A percentile compares a stretch with the other conserved stretches of the same genome.
phyloP scores from a whole-genome alignment of 2,329 filamentous ascomycete genomes.

The Metarhizium brunneum region DNA sequence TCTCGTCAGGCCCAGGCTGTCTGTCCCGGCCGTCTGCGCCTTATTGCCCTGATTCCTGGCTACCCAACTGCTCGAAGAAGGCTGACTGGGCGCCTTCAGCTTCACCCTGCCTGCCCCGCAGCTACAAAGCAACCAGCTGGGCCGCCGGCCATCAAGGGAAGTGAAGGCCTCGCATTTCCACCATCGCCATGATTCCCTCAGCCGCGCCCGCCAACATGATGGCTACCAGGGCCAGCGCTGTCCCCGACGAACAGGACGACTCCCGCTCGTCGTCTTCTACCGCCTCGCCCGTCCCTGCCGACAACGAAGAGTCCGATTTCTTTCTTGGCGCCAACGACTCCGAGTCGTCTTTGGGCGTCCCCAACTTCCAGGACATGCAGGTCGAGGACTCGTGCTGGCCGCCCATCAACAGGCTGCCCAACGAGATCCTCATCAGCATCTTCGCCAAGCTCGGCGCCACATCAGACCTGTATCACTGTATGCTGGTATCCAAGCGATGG shows the following conservation, averaged over 20 bases:
- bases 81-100: conserved; percentile 3
- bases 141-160: background rate
- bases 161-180: background rate
- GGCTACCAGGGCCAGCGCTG: conserved; percentile 10
- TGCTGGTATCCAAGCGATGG: conserved; percentile 94
- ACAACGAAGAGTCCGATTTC: conserved; percentile 90
- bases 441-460: conserved; percentile 75
- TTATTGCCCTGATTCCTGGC: background rate
- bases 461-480: conserved; percentile 72
- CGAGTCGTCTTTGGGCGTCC: conserved; percentile 78
- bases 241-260: conserved; percentile 34
- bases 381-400: conserved; percentile 59
- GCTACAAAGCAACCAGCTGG: background rate
- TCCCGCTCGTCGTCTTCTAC: conserved; percentile 58
- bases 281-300: conserved; percentile 64
- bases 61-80: conserved; percentile 1
- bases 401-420: conserved; percentile 79
- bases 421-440: conserved; percentile 88
- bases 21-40: background rate
- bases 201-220: conserved; percentile 10
- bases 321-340: conserved; percentile 87
- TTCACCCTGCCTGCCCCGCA: conserved; percentile 1
- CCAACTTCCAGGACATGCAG: conserved; percentile 66
- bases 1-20: background rate
- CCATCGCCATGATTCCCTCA: conserved; percentile 9